Conservation (phyloP, 2,329 filamentous ascomycete genomes). For the Zymoseptoria pseudotritici region DNA sequence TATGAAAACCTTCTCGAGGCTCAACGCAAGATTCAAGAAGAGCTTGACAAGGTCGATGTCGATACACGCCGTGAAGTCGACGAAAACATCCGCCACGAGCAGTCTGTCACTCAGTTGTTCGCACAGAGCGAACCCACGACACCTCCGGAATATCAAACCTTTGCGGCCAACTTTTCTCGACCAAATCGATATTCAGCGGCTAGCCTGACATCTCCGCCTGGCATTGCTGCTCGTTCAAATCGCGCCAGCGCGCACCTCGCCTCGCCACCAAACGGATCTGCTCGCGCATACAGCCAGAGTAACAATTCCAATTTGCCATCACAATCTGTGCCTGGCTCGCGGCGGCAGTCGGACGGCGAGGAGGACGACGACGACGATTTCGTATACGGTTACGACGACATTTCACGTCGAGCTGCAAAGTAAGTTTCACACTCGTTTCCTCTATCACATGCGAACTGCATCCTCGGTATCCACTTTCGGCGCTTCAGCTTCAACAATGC, state of each 20-base stretch:
- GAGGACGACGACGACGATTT: slow-evolving; percentile 74
- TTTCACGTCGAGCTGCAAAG: slow-evolving; percentile 67
- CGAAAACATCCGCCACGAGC: slow-evolving; percentile 77
- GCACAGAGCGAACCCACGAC: slow-evolving; percentile 90
- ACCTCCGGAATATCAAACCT: slow-evolving; percentile 86
- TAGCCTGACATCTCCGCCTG: slow-evolving; percentile 74
- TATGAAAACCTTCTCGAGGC: slow-evolving; percentile 88
- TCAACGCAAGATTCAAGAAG: slow-evolving; percentile 79
- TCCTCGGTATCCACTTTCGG: neutral
- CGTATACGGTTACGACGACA: slow-evolving; percentile 50
- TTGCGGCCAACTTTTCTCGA: slow-evolving; percentile 62
- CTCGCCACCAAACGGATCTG: slow-evolving; percentile 59
- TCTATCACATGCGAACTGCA: neutral
- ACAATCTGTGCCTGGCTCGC: slow-evolving; percentile 76
- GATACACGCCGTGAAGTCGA: slow-evolving; percentile 76
- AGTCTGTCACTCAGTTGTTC: slow-evolving; percentile 57
- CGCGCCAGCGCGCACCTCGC: slow-evolving; percentile 73
- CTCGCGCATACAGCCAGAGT: slow-evolving; percentile 47
- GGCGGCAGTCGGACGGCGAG: slow-evolving; percentile 80
- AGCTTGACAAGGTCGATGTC: slow-evolving; percentile 83
- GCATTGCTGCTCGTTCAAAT: slow-evolving; percentile 52
- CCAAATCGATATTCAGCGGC: slow-evolving; percentile 85
- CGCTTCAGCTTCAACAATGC: neutral
- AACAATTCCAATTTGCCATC: slow-evolving; percentile 60
- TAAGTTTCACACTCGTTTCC: slow-evolving; percentile 48